Percentiles rank a stretch among this genome's conserved stretches.
Evolutionary conservation across 768 basidiomycete genomes (phyloP).

Genomic region (Lepiota brunneoincarnata): DNA sequence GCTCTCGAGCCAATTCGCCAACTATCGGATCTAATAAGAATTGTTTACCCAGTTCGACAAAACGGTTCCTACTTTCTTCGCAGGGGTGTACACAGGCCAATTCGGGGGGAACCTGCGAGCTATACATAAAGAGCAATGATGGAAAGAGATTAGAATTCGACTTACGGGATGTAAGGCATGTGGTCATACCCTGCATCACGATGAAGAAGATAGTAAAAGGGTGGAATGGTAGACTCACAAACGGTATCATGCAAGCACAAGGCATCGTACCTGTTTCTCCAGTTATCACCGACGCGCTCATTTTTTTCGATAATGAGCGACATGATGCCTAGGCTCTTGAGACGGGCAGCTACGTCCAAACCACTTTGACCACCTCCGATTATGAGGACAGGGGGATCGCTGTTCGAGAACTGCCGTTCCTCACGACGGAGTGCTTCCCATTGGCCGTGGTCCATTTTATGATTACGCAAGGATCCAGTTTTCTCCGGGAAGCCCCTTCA

Average conservation of each 20-base stretch:
- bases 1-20: constrained; percentile 30
- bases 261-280: constrained; percentile 66
- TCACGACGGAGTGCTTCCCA: constrained; percentile 49
- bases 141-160: constrained; percentile 9
- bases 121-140: constrained; percentile 12
- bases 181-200: constrained; percentile 45
- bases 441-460: constrained; percentile 44
- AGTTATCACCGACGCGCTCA: constrained; percentile 56
- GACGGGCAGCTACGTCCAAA: constrained; percentile 60
- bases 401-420: constrained; percentile 22
- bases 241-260: constrained; percentile 67
- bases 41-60: too few species aligned
- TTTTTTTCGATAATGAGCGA: constrained; percentile 68
- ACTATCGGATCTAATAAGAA: constrained; percentile 12
- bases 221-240: constrained; percentile 40
- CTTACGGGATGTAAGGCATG: constrained; percentile 61
- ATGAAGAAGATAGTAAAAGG: background rate
- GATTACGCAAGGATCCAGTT: constrained; percentile 42
- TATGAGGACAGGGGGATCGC: constrained; percentile 56
- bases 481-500: constrained; percentile 53
- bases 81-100: constrained; percentile 30
- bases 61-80: constrained; percentile 20
- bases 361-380: constrained; percentile 70
- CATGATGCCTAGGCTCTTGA: constrained; percentile 55
- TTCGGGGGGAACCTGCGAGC: constrained; percentile 25